Percentiles rank a stretch among this genome's conserved stretches.
phyloP scores from a whole-genome alignment of 192 early-diverging fungal species.

The Rhizophagus sp. region DNA sequence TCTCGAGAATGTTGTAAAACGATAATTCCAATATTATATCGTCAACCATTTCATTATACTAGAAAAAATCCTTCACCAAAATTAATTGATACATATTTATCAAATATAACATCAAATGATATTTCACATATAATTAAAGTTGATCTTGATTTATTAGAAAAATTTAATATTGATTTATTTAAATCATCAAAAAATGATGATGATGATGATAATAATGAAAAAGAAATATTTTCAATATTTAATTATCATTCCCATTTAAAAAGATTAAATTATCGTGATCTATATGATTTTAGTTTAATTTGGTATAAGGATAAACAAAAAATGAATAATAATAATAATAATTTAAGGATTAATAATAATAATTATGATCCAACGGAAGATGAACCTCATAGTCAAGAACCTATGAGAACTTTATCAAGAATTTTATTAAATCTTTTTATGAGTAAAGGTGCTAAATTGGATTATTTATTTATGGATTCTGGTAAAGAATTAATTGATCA shows the following conservation, averaged over 20 bases:
- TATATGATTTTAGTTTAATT: constrained; percentile 4
- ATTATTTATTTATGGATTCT: neutral
- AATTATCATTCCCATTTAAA: constrained; percentile 15
- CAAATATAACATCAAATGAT: neutral
- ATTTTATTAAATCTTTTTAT: constrained; percentile 15
- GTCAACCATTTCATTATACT: constrained; percentile 14
- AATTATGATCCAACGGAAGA: neutral
- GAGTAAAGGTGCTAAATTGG: neutral
- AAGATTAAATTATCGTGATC: constrained; percentile 13
- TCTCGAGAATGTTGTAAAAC: neutral
- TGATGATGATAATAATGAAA: too few species aligned
- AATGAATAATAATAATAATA: neutral
- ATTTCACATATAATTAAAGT: neutral
- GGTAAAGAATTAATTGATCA: neutral
- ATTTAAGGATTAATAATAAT: neutral
- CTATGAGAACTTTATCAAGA: constrained; percentile 12
- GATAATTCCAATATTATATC: constrained; percentile 3
- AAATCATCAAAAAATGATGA: neutral
- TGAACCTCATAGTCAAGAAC: neutral
- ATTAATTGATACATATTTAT: constrained; percentile 5
- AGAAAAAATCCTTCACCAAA: constrained; percentile 3
- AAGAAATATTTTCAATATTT: neutral
- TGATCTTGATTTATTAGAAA: neutral
- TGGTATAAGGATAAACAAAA: neutral
- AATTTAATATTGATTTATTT: neutral